Base-by-base conservation (phyloP, 345 rosid species). In the Eucalyptus melliodora region DNA sequence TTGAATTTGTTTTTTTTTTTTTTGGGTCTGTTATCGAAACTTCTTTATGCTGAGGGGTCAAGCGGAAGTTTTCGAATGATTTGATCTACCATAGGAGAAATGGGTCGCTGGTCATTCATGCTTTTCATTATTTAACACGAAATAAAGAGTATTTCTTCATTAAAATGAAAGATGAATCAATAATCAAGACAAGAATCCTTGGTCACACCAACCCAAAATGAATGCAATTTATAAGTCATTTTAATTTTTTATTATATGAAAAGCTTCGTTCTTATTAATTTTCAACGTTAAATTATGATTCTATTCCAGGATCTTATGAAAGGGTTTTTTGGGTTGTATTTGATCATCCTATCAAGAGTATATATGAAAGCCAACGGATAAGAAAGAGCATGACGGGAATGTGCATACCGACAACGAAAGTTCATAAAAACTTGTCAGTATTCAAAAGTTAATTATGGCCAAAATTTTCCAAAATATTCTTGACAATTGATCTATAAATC, bases 161-260 rank as follows among this genome's bases (percentile, higher is more conserved):
- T 1, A 2, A 30, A 62, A 27, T 13, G 17, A 62, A 30, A 62
- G 69, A 30, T 62, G 69, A 62, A 62, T 62, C 17, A 27, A 27
- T 56, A 12, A 13, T 30, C 16, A 62, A 30, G 69, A 62, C 5
- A 62, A 62, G 34, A 62, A 62, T 62, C 31, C 34, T 27, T 6
- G 16, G 69, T 30, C 69, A 27, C 16, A 30, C 69, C 69, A 62
- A 62, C 0, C 69, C 31, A 13, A 31, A 67, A 4, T 31, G 2
- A n/a, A 67, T 67, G 40, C 19, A 67, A 67, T 31, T 16, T 67
- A 8, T 15, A 17, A 15, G 23, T 31, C 42, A 67, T 67, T 67
- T 15, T 6, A 16, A 8, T 16, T 31, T 67, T 16, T 67, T 67
- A 67, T 31, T 62, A 0, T 27, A 27, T 0, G 23, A 15, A 16